Percentiles rank a stretch among this genome's conserved stretches.
phyloP scores from a whole-genome alignment of 75 land plant species.

The Pinus taeda region DNA sequence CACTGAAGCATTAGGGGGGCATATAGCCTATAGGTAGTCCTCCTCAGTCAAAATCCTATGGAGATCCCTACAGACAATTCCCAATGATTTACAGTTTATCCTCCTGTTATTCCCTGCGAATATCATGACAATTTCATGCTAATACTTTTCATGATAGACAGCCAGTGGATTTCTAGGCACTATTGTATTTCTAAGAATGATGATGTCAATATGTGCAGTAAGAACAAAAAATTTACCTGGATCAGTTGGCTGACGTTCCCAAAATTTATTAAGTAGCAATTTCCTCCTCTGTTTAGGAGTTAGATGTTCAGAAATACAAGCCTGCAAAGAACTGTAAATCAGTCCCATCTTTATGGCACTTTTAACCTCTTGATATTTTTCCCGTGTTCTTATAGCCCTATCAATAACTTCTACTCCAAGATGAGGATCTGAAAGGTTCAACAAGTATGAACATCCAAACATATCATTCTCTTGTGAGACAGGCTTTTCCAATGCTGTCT shows the following conservation, averaged over 20 bases:
- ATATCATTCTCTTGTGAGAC: constrained; percentile 44
- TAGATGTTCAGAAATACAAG: constrained; percentile 23
- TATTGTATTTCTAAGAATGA: background rate
- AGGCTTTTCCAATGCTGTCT: constrained; percentile 52
- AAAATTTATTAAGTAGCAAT: constrained; percentile 38
- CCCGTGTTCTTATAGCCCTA: constrained; percentile 49
- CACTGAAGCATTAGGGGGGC: too few species aligned
- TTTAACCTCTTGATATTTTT: constrained; percentile 41
- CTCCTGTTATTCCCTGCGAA: too few species aligned
- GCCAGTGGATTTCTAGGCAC: too few species aligned
- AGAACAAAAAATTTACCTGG: constrained; percentile 34
- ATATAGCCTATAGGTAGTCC: background rate
- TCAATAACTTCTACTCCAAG: constrained; percentile 73
- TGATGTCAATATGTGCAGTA: background rate
- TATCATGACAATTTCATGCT: too few species aligned
- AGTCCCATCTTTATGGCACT: constrained; percentile 73
- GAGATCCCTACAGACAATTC: too few species aligned
- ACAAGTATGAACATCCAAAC: constrained; percentile 60
- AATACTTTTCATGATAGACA: too few species aligned
- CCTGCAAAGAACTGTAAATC: constrained; percentile 60
- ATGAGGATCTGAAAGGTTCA: constrained; percentile 75
- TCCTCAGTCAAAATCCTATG: too few species aligned
- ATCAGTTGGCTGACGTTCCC: constrained; percentile 29
- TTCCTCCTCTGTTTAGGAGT: constrained; percentile 57
- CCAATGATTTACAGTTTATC: too few species aligned